These are phyloP conservation scores for Macrophomina tecta DNA, from an alignment of 2,329 filamentous ascomycete genomes.

Conservation along the genomic window DNA sequence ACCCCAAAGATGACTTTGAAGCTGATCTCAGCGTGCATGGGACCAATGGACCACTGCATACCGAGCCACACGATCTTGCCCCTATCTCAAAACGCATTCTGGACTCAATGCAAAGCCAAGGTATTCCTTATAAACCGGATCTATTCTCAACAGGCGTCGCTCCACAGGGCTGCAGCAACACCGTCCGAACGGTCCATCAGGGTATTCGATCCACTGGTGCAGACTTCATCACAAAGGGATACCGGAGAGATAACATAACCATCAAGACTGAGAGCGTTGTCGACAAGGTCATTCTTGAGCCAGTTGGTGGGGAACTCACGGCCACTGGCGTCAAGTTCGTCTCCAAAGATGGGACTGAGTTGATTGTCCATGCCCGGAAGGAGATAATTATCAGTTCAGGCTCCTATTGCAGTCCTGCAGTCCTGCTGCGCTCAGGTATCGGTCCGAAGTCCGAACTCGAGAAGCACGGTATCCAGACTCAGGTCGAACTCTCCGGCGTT, in stretches of 20 bases:
- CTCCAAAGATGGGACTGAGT: conserved; percentile 48
- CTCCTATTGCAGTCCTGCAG: conserved; percentile 42
- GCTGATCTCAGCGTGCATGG: conserved; percentile 57
- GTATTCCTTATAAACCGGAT: conserved; percentile 29
- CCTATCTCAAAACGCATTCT: conserved; percentile 48
- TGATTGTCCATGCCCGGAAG: conserved; percentile 42
- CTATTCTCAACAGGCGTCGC: conserved; percentile 30
- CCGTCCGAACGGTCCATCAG: conserved; percentile 39
- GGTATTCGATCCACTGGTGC: conserved; percentile 41
- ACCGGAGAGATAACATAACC: conserved; percentile 44
- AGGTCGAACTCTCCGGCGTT: conserved; percentile 65
- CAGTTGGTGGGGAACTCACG: conserved; percentile 41
- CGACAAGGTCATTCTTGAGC: conserved; percentile 56
- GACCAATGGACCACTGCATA: conserved; percentile 56
- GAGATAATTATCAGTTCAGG: conserved; percentile 44
- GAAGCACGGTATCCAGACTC: conserved; percentile 58
- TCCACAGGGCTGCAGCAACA: conserved; percentile 39
- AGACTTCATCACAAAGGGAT: conserved; percentile 50
- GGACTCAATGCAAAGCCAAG: conserved; percentile 30
- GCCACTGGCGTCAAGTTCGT: conserved; percentile 56
- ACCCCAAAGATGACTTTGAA: conserved; percentile 63
- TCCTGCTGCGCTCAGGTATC: conserved; percentile 61
- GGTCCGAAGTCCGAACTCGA: conserved; percentile 61
- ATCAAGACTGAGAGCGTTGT: conserved; percentile 42
- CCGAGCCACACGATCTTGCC: conserved; percentile 60